phyloP scores from a whole-genome alignment of 306 rosid genomes.

The Cyamopsis tetragonoloba region DNA sequence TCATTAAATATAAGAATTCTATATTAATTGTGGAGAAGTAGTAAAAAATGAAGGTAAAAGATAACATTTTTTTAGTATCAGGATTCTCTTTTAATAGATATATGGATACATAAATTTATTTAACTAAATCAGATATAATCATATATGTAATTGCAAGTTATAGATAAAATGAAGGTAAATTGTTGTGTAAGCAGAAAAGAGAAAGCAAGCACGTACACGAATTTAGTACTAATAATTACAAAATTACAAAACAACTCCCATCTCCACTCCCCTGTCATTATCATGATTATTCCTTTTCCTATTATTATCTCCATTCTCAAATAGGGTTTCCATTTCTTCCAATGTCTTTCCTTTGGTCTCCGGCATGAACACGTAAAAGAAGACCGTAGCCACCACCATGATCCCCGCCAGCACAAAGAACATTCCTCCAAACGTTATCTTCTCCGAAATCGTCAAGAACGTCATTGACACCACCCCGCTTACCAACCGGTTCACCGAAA shows the following conservation, averaged over 20 bases:
- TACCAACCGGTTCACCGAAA: slow-evolving; percentile 65
- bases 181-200: not conserved
- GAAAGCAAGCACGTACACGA: not conserved
- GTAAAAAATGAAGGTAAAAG: too few relatives aligned
- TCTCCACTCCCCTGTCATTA: not conserved
- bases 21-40: too few relatives aligned
- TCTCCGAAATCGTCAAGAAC: slow-evolving; percentile 47
- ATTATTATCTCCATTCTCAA: slow-evolving; percentile 16
- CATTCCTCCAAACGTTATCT: slow-evolving; percentile 57
- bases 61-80: too few relatives aligned
- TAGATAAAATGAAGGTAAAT: not conserved
- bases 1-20: too few relatives aligned
- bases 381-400: slow-evolving; percentile 46
- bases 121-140: not conserved
- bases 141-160: not conserved
- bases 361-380: slow-evolving; percentile 49
- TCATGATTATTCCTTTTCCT: not conserved
- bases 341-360: slow-evolving; percentile 47
- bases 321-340: slow-evolving; percentile 37
- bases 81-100: too few relatives aligned
- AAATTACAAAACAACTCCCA: not conserved
- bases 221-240: too few relatives aligned
- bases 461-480: slow-evolving; percentile 75
- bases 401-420: slow-evolving; percentile 55
- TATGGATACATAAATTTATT: not conserved